Evolutionary conservation across 768 basidiomycete species (phyloP), one percentile per base, ranked within the genome.

Genomic region (Crepidotus variabilis): DNA sequence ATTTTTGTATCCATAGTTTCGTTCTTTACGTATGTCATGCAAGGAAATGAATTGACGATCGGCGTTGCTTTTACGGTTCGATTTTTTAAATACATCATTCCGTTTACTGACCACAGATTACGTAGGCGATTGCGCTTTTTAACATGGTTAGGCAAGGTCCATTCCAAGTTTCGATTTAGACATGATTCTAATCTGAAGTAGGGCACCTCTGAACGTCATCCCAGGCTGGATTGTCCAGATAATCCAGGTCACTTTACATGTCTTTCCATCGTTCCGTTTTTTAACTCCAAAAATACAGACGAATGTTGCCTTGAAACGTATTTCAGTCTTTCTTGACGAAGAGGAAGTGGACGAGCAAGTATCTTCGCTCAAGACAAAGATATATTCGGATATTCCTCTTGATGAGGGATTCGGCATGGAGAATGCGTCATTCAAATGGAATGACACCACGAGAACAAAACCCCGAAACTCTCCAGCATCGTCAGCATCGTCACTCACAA

Each of bases 61-160:
- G 78, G 87, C 8, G 78, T 84, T n/a, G 94, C 95, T 0, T 96
- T 96, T 66, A 96, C 94, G 46, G 87, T 87, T 39, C 35, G 83
- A 13, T 36, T 34, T 24, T 16, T 23, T 18, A n/a, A n/a, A n/a
- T 58, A 36, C 23, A 50, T 20, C 2, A 1, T 9, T 51, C 33
- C 54, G 21, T 35, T n/a, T 47, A 18, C 18, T 47, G 5, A 11
- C 6, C 52, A n/a, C n/a, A n/a, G n/a, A n/a, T 48, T 14, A n/a
- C 1, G 50, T 50, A 87, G 82, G 77, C 92, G 0, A 88, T 97
- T 34, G 82, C 92, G 0, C 69, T 96, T 45, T 96, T 96, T 69
- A 78, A 78, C 47, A 94, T 97, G 94, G 78, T 97, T 63, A 80
- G 84, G 80, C 84, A 62, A n/a, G 72, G n/a, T n/a, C n/a, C n/a